Evolutionary conservation across 1,284 basidiomycete genomes (phyloP).

Genomic region (Anthracocystis panici-leucophaei): DNA sequence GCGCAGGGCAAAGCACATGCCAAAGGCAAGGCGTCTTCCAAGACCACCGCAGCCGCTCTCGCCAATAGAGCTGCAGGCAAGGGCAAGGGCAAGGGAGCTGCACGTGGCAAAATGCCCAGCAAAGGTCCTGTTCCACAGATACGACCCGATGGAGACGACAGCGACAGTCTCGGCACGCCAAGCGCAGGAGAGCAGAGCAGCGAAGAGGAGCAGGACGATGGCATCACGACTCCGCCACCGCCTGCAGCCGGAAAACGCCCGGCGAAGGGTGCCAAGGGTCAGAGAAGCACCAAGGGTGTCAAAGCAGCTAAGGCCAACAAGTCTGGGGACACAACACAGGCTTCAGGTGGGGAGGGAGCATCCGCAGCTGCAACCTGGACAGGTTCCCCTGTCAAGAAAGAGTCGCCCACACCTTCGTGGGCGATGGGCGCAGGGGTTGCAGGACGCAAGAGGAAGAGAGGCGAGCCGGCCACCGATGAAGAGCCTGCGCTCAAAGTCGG

Average conservation of each 20-base stretch:
- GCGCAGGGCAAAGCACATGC: conserved; percentile 10
- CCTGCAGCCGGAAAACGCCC: conserved; percentile 71
- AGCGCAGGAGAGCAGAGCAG: conserved; percentile 36
- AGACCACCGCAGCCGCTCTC: conserved; percentile 38
- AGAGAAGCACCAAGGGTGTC: conserved; percentile 39
- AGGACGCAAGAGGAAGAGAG: conserved; percentile 61
- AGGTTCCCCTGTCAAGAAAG: conserved; percentile 75
- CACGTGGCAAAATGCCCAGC: conserved; percentile 44
- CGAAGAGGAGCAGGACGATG: conserved; percentile 29
- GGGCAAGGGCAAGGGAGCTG: conserved; percentile 45
- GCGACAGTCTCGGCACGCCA: conserved; percentile 51
- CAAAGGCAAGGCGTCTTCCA: conserved; percentile 28
- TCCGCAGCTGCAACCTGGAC: conserved; percentile 50
- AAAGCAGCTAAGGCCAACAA: conserved; percentile 30
- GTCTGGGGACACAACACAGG: conserved; percentile 70
- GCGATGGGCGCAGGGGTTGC: conserved; percentile 53
- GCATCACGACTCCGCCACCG: conserved; percentile 26
- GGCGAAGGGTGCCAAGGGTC: conserved; percentile 62
- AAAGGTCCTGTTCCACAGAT: conserved; percentile 35
- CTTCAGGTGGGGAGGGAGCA: conserved; percentile 55
- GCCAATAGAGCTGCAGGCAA: conserved; percentile 38
- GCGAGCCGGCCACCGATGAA: conserved; percentile 49
- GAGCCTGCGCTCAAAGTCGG: conserved; percentile 60
- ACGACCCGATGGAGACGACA: conserved; percentile 32
- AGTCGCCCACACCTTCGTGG: conserved; percentile 72